Evolutionary conservation across 345 rosid genomes (phyloP), one percentile per base, ranked within the genome.

Genomic region (Cardamine occulta): DNA sequence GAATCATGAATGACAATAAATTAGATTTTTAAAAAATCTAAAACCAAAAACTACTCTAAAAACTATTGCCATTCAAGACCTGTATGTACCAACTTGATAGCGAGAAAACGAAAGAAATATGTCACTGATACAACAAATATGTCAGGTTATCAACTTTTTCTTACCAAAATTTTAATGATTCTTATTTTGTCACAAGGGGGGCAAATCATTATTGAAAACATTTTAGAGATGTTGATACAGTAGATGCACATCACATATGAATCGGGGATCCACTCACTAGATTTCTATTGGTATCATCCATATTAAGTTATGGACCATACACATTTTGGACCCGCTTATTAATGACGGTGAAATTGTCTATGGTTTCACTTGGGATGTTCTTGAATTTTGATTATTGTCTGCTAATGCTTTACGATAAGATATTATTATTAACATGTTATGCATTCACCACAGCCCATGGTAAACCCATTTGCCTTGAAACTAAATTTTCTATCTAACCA

Each of bases 271-370:
- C n/a, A n/a, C n/a, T n/a, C n/a, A n/a, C n/a, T n/a, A n/a, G n/a
- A n/a, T n/a, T n/a, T n/a, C n/a, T n/a, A n/a, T n/a, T n/a, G n/a
- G n/a, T n/a, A n/a, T n/a, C n/a, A n/a, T n/a, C n/a, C n/a, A n/a
- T n/a, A n/a, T n/a, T n/a, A n/a, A n/a, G n/a, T n/a, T n/a, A n/a
- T n/a, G n/a, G n/a, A n/a, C n/a, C n/a, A n/a, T n/a, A n/a, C n/a
- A n/a, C n/a, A n/a, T n/a, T n/a, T 32, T 70, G 66, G 65, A 57
- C 65, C 56, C 74, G 44, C 35, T 32, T 31, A 31, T 11, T n/a
- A 7, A 8, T 4, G 52, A 28, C 28, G 13, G 39, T 56, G n/a
- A n/a, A n/a, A n/a, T n/a, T n/a, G n/a, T 15, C 5, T 15, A 28
- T 15, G 7, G 12, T 56, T 7, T 29, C 61, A 29, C 19, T 28